Evolutionary conservation across 768 basidiomycete genomes (phyloP), one percentile per base, ranked within the genome.

Genomic region (Suillus brevipes): DNA sequence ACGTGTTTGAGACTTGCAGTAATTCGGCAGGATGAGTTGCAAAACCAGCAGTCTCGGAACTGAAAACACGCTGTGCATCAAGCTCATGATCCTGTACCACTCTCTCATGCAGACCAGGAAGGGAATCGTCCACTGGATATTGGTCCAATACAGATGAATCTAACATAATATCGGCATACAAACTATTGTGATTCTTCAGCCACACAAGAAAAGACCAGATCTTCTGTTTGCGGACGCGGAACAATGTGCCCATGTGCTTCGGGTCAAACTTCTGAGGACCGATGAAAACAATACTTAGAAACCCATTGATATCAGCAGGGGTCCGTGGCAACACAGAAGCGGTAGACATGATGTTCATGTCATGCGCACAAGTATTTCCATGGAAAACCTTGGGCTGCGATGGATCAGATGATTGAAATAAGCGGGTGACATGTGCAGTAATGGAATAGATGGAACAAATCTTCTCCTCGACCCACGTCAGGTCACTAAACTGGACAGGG

Each of bases 301-400:
- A 60, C 40, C 66, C 73, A 60, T 70, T 73, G 3, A 78, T 62
- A 68, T 78, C 69, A 6, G 67, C 59, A 6, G 72, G 73, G 0
- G 72, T 72, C 0, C 70, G 62, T 28, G 76, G 77, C 12, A 78
- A 62, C 6, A 71, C 63, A 38, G 55, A 31, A 2, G 70, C 72
- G 14, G 74, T 75, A 10, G 75, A 74, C 16, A 73, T 40, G 16
- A 77, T 56, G 66, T 79, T 78, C 66, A 70, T 71, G 16, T 77
- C 68, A 70, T 77, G 74, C n/a, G 75, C 71, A 67, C 77, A 78
- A 1, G 74, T 78, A 56, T 78, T 78, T 8, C 77, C 76, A 69
- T 75, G 70, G 52, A 77, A 69, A 1, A 77, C 70, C 20, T 47
- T 62, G 3, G 77, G 72, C 36, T 70, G 64, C 1, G 20, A 37